Base-by-base conservation (phyloP, 345 rosid species). In the Hevea brasiliensis region DNA sequence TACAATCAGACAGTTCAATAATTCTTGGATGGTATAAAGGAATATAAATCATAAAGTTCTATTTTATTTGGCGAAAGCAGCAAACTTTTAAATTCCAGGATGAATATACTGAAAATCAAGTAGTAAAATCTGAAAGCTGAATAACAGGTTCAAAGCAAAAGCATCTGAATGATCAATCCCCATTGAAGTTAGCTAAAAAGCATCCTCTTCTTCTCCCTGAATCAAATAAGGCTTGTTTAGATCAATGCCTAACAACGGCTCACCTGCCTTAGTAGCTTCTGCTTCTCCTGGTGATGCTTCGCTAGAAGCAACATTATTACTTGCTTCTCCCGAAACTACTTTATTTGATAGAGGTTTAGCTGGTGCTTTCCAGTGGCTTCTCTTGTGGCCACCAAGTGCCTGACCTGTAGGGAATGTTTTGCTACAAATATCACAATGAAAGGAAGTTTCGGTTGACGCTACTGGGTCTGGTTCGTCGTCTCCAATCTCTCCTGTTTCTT, bases 151-250 rank as follows among this genome's bases (percentile, higher is more conserved):
- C n/a, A n/a, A n/a, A 32, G 37, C 37, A 32, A 32, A 1, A 32
- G 37, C n/a, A 32, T 32, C 37, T 4, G 37, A 32, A 32, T 2
- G 3, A 32, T 32, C 37, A n/a, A n/a, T n/a, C n/a, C n/a, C n/a
- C n/a, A n/a, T n/a, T n/a, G n/a, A n/a, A n/a, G n/a, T 32, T 32
- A 32, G 37, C 3, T 4, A 32, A 32, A 32, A 1, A 32, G 4
- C n/a, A 32, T 50, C 55, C 12, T 62, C 61, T 13, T 61, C 68
- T 24, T 56, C 79, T 23, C 75, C 70, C 11, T 80, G 79, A 70
- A n/a, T 53, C 0, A 72, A 17, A 21, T 79, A 79, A 26, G 76
- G 80, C 68, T 77, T 61, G n/a, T 83, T 83, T 10, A 83, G 82
- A 76, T 81, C 84, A 27, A 84, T 54, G 40, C 40, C 70, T 20